Conservation (phyloP, 441 rosid genomes). For the Iberis amara region DNA sequence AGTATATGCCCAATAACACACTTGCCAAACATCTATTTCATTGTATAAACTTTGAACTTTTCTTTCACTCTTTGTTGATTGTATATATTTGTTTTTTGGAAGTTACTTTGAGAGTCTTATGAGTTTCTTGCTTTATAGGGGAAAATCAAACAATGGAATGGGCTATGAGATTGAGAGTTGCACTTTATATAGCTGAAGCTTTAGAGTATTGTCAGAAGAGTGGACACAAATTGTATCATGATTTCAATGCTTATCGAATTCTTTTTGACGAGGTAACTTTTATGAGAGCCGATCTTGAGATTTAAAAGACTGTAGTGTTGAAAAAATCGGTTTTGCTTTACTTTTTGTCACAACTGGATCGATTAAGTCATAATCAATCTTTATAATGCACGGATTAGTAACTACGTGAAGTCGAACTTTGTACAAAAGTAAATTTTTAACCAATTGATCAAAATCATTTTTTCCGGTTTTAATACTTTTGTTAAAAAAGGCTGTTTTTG, state of each 20-base stretch:
- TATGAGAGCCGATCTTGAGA: no score
- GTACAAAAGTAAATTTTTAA: no score
- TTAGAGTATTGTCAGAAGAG: conserved; percentile 63
- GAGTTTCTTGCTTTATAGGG: conserved; percentile 45
- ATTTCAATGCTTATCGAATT: conserved; percentile 78
- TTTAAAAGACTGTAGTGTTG: no score
- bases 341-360: no score
- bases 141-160: conserved; percentile 85
- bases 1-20: conserved; percentile 80
- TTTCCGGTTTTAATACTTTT: background rate
- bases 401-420: no score
- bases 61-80: background rate
- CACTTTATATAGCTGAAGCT: conserved; percentile 75
- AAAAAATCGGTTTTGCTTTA: no score
- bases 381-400: no score
- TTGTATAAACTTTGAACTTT: conserved; percentile 40
- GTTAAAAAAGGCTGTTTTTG: no score
- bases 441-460: no score
- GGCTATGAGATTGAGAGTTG: conserved; percentile 86
- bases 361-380: no score
- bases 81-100: background rate
- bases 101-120: background rate
- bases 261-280: conserved; percentile 75
- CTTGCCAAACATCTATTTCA: conserved; percentile 83
- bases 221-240: conserved; percentile 76